Conservation (phyloP, 2,329 filamentous ascomycete species). For the Epicoccum nigrum region DNA sequence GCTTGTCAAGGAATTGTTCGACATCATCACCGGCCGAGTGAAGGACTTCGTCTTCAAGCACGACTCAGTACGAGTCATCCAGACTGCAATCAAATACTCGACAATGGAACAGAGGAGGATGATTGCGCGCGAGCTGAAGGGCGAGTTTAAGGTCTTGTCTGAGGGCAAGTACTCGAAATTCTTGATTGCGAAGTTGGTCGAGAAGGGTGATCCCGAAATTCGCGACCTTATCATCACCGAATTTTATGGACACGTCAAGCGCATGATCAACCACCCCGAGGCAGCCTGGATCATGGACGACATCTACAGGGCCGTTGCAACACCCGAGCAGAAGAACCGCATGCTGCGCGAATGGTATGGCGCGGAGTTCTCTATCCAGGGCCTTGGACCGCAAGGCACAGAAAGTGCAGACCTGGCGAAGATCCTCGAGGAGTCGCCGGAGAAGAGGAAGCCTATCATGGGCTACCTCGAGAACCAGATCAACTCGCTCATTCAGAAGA, state of each 20-base stretch:
- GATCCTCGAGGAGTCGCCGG: slow-evolving; percentile 78
- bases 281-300: slow-evolving; percentile 98
- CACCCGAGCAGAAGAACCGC: slow-evolving; percentile 80
- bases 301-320: slow-evolving; percentile 88
- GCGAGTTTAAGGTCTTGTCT: slow-evolving; percentile 81
- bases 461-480: slow-evolving; percentile 83
- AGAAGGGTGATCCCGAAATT: slow-evolving; percentile 87
- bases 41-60: slow-evolving; percentile 99
- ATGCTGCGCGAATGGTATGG: slow-evolving; percentile 96
- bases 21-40: slow-evolving; percentile 87
- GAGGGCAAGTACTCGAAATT: slow-evolving; percentile 99
- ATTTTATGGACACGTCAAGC: slow-evolving; percentile 92
- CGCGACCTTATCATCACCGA: slow-evolving; percentile 89
- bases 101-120: slow-evolving; percentile 81
- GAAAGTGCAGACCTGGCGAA: slow-evolving; percentile 70
- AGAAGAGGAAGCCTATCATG: slow-evolving; percentile 88
- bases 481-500: slow-evolving; percentile 93
- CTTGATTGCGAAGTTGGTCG: slow-evolving; percentile 90
- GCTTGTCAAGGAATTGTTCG: slow-evolving; percentile 87
- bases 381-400: slow-evolving; percentile 55
- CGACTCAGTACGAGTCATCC: slow-evolving; percentile 93
- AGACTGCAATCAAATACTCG: slow-evolving; percentile 96
- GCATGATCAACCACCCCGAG: slow-evolving; percentile 94
- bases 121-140: slow-evolving; percentile 86
- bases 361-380: slow-evolving; percentile 85